phyloP scores from a whole-genome alignment of 2,329 filamentous ascomycete species.

The Drechslerella dactyloides region DNA sequence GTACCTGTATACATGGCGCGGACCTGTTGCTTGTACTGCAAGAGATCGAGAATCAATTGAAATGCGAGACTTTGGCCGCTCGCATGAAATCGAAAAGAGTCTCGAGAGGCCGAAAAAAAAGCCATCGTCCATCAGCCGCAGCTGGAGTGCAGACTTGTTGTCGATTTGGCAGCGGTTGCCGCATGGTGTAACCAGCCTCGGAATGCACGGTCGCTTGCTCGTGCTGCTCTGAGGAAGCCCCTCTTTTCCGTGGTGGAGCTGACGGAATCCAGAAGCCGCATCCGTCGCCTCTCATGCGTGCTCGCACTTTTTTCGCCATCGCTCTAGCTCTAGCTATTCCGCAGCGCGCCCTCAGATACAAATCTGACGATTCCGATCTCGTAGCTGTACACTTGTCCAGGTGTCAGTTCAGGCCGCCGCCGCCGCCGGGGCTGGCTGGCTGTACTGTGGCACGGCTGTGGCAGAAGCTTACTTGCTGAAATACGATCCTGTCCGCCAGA shows the following conservation, averaged over 20 bases:
- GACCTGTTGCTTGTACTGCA: neutral
- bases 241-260: slow-evolving; percentile 4
- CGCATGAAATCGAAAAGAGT: too few species aligned
- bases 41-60: neutral
- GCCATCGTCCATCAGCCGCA: neutral
- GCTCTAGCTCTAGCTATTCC: too few species aligned
- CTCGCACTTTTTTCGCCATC: too few species aligned
- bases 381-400: neutral
- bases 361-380: too few species aligned
- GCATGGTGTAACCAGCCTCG: slow-evolving; percentile 9
- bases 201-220: slow-evolving; percentile 1
- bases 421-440: too few species aligned
- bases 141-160: neutral
- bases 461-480: too few species aligned
- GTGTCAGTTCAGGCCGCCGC: too few species aligned
- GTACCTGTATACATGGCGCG: neutral
- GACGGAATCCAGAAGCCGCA: neutral
- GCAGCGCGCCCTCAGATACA: neutral
- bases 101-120: neutral
- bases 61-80: too few species aligned
- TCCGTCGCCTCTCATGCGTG: neutral
- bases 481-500: too few species aligned
- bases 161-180: neutral
- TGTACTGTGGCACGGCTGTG: too few species aligned
- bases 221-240: neutral